These are phyloP conservation scores for Apophysomyces trapeziformis DNA, from an alignment of 371 early-diverging fungal species.

Conservation along the genomic window DNA sequence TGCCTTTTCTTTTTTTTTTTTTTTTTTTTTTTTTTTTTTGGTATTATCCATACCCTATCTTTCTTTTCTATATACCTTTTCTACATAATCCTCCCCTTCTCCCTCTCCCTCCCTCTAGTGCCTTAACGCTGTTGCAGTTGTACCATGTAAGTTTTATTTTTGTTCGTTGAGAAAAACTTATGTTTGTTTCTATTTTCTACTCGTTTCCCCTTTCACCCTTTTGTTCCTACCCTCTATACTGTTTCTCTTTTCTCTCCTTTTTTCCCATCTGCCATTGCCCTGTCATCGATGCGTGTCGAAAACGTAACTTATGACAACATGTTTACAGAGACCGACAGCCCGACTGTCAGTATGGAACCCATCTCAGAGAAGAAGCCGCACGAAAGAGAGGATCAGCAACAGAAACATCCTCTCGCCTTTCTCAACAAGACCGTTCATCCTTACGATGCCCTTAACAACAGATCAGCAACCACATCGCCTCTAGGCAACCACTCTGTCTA, in stretches of 20 bases:
- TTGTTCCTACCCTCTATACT: neutral
- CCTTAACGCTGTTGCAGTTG: slow-evolving; percentile 5
- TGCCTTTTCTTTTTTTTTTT: neutral
- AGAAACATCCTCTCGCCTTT: slow-evolving; percentile 5
- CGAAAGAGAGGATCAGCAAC: slow-evolving; percentile 9
- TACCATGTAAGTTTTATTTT: neutral
- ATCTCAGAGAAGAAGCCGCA: slow-evolving; percentile 9
- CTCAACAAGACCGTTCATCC: neutral
- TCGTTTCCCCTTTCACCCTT: slow-evolving; percentile 1
- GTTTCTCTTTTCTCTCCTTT: neutral
- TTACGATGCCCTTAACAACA: slow-evolving; percentile 7
- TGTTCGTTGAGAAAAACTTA: neutral
- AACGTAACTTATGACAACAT: slow-evolving; percentile 7
- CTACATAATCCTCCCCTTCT: neutral
- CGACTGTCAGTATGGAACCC: slow-evolving; percentile 9
- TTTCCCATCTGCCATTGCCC: slow-evolving; percentile 3
- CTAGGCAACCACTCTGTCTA: neutral
- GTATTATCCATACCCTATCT: neutral
- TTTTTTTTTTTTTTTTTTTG: neutral
- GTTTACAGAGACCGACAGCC: slow-evolving; percentile 8
- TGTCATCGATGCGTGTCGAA: slow-evolving; percentile 10
- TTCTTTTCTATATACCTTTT: neutral
- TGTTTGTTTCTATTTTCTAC: slow-evolving; percentile 7
- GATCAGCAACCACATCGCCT: slow-evolving; percentile 11
- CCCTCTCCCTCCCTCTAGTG: neutral